Percentiles rank a stretch among this genome's conserved stretches.
phyloP scores from a whole-genome alignment of 768 basidiomycete genomes.

The Termitomyces sp. region DNA sequence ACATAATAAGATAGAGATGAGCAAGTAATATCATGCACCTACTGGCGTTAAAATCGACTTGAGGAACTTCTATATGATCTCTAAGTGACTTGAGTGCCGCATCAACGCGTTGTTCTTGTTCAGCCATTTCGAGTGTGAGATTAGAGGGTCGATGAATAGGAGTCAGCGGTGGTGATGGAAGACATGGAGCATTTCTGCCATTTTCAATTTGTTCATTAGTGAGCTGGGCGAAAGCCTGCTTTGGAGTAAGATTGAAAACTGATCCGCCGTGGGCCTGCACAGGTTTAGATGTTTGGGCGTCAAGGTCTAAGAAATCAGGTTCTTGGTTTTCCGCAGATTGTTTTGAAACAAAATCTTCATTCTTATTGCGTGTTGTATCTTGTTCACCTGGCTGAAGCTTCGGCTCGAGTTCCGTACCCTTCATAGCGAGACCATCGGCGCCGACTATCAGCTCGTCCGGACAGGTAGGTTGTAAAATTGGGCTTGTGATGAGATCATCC shows the following conservation, averaged over 20 bases:
- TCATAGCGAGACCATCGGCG: constrained; percentile 37
- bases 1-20: neutral
- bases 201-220: constrained; percentile 23
- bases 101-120: constrained; percentile 41
- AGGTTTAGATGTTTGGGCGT: constrained; percentile 37
- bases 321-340: constrained; percentile 31
- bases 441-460: constrained; percentile 29
- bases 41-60: constrained; percentile 61
- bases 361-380: neutral
- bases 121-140: constrained; percentile 26
- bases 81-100: constrained; percentile 40
- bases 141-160: constrained; percentile 12
- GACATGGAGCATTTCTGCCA: constrained; percentile 16
- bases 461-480: constrained; percentile 68
- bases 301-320: constrained; percentile 83
- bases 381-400: constrained; percentile 7
- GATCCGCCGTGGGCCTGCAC: constrained; percentile 15
- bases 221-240: constrained; percentile 22
- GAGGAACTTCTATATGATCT: constrained; percentile 41
- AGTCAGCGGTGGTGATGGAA: constrained; percentile 27
- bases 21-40: constrained; percentile 2
- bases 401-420: constrained; percentile 22
- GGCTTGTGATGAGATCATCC: constrained; percentile 89
- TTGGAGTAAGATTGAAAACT: constrained; percentile 25
- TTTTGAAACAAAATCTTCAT: constrained; percentile 6